Conservation (phyloP, 805 yeast species). For the Komagataella mondaviorum region DNA sequence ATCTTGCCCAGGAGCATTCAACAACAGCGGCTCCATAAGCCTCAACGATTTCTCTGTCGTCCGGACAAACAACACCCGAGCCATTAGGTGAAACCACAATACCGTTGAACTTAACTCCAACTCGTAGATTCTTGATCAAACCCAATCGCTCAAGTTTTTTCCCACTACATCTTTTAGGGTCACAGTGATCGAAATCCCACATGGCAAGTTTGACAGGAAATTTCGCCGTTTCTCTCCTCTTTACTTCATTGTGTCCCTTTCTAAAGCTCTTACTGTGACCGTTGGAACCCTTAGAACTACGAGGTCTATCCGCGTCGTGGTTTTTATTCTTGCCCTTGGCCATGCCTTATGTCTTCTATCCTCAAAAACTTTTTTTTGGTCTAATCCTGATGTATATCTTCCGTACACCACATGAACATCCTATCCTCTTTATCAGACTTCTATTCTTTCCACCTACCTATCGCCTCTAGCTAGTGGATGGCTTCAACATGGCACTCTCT, state of each 20-base stretch:
- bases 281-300: constrained; percentile 30
- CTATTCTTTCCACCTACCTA: not conserved
- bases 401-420: not conserved
- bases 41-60: constrained; percentile 69
- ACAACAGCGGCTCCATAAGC: constrained; percentile 90
- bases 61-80: constrained; percentile 77
- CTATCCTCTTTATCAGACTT: constrained; percentile 1
- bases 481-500: constrained; percentile 1
- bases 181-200: constrained; percentile 99
- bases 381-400: not conserved
- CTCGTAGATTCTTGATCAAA: constrained; percentile 57
- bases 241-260: constrained; percentile 17
- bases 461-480: not conserved
- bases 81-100: constrained; percentile 91
- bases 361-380: not conserved
- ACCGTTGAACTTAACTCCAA: constrained; percentile 93
- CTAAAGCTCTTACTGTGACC: constrained; percentile 43
- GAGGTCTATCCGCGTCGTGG: constrained; percentile 21
- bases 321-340: constrained; percentile 40
- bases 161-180: constrained; percentile 94
- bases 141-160: constrained; percentile 87
- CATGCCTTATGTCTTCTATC: constrained; percentile 16
- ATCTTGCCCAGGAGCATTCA: constrained; percentile 96
- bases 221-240: constrained; percentile 12
- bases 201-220: constrained; percentile 85